Base-by-base conservation (phyloP, 2,329 filamentous ascomycete genomes). In the Paecilomyces niveus region DNA sequence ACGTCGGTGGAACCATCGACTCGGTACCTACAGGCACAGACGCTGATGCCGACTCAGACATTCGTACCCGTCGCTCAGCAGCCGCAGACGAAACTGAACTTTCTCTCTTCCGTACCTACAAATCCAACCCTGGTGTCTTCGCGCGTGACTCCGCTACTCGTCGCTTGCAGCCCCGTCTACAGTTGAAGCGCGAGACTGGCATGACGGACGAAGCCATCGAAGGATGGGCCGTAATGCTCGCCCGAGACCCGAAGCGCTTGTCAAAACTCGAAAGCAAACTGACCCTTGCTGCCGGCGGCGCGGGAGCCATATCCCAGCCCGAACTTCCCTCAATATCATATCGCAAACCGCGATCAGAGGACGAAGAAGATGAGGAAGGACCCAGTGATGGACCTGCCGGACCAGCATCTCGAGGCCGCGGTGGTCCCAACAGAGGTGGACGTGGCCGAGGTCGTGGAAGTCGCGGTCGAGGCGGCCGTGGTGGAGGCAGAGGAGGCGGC, bases 191-290 rank as follows among this genome's bases (percentile, higher is more conserved):
- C 22, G 86, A 92, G 60, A 96, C 90, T 0, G 88, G 88, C 3
- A 90, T 97, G 90, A 92, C 91, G 0, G 92, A 97, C 65, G 93
- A 97, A 74, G 87, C 89, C 2, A 88, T 99, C 33, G 94, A 97
- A 74, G 94, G 94, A 4, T 99, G 93, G 92, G 90, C 84, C 0
- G 78, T 96, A 54, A 96, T 97, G 90, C 75, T 97, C 7, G 77
- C 80, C 11, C 83, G 92, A 32, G 88, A 93, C 65, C 83, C 89
- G 0, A 83, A 84, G 66, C 83, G 87, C 60, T 78, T 88, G 70
- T 83, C 84, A 58, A 81, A 83, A 58, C 75, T 97, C 51, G 90
- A 96, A 73, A 81, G 81, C 55, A 88, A 85, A 68, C 89, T 87
- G 66, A 81, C 82, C 10, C 78, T 82, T 18, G 90, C 89, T 63